Evolutionary conservation across 768 basidiomycete species (phyloP).

Genomic region (Clitopilus hobsonii): DNA sequence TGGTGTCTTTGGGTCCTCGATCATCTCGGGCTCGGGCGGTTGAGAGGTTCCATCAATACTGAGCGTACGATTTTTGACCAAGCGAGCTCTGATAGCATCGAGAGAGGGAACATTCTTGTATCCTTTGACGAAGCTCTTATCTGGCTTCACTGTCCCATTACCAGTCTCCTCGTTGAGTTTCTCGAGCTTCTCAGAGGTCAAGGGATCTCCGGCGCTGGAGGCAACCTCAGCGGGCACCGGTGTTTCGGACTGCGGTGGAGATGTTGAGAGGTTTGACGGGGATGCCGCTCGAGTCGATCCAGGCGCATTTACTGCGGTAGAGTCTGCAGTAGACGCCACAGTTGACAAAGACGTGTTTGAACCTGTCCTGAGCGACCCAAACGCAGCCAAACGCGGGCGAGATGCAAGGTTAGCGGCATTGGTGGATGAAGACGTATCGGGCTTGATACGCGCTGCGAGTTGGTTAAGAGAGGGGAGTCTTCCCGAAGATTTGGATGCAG

Average conservation of each 20-base stretch:
- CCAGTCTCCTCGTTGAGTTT: constrained; percentile 55
- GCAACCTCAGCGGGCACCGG: constrained; percentile 17
- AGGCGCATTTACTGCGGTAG: constrained; percentile 61
- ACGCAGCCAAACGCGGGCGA: constrained; percentile 73
- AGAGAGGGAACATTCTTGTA: constrained; percentile 88
- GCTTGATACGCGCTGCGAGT: constrained; percentile 66
- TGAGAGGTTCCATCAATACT: constrained; percentile 60
- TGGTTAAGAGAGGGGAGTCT: constrained; percentile 77
- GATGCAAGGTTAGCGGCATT: constrained; percentile 12
- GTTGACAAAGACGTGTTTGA: constrained; percentile 51
- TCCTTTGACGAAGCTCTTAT: constrained; percentile 44
- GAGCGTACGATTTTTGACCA: constrained; percentile 67
- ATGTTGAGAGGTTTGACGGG: constrained; percentile 47
- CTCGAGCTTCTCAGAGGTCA: constrained; percentile 65
- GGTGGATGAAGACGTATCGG: neutral
- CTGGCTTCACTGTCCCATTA: constrained; percentile 14
- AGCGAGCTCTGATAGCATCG: constrained; percentile 77
- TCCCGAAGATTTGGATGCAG: constrained; percentile 14
- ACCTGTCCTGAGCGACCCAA: constrained; percentile 55
- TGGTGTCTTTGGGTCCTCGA: constrained; percentile 81
- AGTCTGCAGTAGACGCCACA: constrained; percentile 54
- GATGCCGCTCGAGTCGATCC: constrained; percentile 59
- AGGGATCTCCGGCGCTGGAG: constrained; percentile 40
- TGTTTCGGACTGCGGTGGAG: constrained; percentile 42
- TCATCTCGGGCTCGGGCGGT: constrained; percentile 73